Conservation (phyloP, 1,139 yeast species). For the Protomyces inouyei region DNA sequence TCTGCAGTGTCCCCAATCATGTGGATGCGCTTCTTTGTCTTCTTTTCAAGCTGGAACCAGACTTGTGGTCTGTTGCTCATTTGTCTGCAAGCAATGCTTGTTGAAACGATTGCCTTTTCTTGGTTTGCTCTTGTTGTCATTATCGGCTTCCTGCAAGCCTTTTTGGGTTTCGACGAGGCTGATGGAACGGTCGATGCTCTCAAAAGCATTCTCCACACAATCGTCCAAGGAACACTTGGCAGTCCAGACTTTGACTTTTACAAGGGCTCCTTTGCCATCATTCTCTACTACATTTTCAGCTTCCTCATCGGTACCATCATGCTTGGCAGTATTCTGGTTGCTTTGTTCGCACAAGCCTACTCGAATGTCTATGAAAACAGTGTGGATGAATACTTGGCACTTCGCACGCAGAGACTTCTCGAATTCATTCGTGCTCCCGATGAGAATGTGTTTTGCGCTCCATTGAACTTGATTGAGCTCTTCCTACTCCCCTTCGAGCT, state of each 20-base stretch:
- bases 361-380: slow-evolving; percentile 77
- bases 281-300: slow-evolving; percentile 69
- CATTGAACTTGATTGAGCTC: slow-evolving; percentile 69
- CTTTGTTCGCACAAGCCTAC: slow-evolving; percentile 79
- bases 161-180: slow-evolving; percentile 78
- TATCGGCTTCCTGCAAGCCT: slow-evolving; percentile 79
- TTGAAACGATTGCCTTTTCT: slow-evolving; percentile 75
- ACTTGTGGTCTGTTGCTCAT: slow-evolving; percentile 81
- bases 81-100: slow-evolving; percentile 78
- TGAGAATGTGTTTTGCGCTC: slow-evolving; percentile 78
- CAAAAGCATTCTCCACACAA: slow-evolving; percentile 54
- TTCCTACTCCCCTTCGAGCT: slow-evolving; percentile 45
- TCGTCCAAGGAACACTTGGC: slow-evolving; percentile 67
- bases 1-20: slow-evolving; percentile 82
- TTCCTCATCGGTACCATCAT: slow-evolving; percentile 68
- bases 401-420: slow-evolving; percentile 77
- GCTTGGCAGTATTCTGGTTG: slow-evolving; percentile 44
- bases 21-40: slow-evolving; percentile 77
- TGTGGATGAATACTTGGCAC: slow-evolving; percentile 75
- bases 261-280: slow-evolving; percentile 65
- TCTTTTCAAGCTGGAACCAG: slow-evolving; percentile 41
- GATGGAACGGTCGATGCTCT: slow-evolving; percentile 81
- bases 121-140: slow-evolving; percentile 65
- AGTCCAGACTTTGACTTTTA: slow-evolving; percentile 68
- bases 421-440: slow-evolving; percentile 86